Percentiles rank a stretch among this genome's conserved stretches.
phyloP scores from a whole-genome alignment of 1,284 basidiomycete genomes.

The Cryptococcus neoformans region DNA sequence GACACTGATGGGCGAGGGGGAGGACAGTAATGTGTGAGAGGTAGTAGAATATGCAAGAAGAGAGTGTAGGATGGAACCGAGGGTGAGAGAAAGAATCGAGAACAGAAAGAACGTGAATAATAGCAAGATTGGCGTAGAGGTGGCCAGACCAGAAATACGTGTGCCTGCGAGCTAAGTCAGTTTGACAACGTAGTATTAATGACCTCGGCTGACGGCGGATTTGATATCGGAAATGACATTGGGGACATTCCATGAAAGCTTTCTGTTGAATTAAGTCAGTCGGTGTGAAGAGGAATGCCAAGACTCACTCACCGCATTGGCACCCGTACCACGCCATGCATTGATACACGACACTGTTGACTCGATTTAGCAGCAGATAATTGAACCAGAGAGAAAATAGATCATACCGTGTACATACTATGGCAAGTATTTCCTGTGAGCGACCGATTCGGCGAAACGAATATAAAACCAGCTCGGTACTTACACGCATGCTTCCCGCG shows the following conservation, averaged over 20 bases:
- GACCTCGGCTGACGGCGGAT: slow-evolving; percentile 27
- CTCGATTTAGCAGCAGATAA: background rate
- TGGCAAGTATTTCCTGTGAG: background rate
- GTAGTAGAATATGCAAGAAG: slow-evolving; percentile 13
- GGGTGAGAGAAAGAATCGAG: slow-evolving; percentile 25
- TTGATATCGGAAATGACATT: slow-evolving; percentile 45
- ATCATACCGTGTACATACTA: slow-evolving; percentile 39
- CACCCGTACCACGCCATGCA: slow-evolving; percentile 44
- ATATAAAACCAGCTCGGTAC: slow-evolving; percentile 7
- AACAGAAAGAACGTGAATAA: slow-evolving; percentile 36
- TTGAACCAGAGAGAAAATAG: background rate
- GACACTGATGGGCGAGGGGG: slow-evolving; percentile 4
- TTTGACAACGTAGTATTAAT: background rate
- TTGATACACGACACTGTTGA: slow-evolving; percentile 42
- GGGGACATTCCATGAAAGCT: slow-evolving; percentile 46
- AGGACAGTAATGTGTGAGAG: slow-evolving; percentile 14
- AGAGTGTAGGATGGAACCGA: slow-evolving; percentile 34
- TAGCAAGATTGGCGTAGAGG: slow-evolving; percentile 36
- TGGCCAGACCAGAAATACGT: slow-evolving; percentile 41
- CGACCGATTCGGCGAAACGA: background rate
- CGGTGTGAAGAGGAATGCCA: background rate
- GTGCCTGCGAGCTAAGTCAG: slow-evolving; percentile 20
- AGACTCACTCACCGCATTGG: slow-evolving; percentile 37
- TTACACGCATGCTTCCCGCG: slow-evolving; percentile 44
- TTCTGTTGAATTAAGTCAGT: slow-evolving; percentile 18